phyloP scores from a whole-genome alignment of 495 filamentous ascomycete genomes.

The Talaromyces thailandensis region DNA sequence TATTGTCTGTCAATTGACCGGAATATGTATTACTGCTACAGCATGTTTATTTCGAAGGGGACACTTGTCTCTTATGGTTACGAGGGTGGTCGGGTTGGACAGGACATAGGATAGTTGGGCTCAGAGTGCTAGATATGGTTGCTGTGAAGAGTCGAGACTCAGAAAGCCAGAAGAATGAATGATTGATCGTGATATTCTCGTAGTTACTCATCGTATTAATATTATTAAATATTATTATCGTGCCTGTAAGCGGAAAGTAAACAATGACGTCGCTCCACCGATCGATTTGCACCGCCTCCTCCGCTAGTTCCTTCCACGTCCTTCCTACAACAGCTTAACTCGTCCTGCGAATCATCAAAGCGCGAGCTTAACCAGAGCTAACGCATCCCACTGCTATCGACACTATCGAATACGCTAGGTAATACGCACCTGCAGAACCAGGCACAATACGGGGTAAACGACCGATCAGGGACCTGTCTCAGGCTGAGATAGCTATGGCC shows the following conservation, averaged over 20 bases:
- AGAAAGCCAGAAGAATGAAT: background rate
- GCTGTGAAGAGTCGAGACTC: background rate
- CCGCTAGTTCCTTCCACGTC: too few species aligned
- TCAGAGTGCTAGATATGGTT: background rate
- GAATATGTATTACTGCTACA: background rate
- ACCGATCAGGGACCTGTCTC: too few species aligned
- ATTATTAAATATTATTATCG: too few species aligned
- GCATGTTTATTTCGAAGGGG: background rate
- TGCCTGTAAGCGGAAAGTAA: too few species aligned
- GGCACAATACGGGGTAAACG: too few species aligned
- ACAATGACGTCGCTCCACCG: background rate
- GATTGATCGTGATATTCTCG: background rate
- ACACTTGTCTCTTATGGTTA: background rate
- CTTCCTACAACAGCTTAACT: too few species aligned
- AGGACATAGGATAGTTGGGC: background rate
- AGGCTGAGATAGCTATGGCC: too few species aligned
- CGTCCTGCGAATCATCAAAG: too few species aligned
- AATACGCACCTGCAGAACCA: too few species aligned
- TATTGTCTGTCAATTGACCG: background rate
- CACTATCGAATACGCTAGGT: too few species aligned
- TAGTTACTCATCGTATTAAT: background rate
- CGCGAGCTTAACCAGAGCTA: too few species aligned
- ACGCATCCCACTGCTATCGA: too few species aligned
- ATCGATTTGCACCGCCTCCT: background rate
- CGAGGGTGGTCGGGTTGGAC: background rate